These are phyloP conservation scores for Russula ochroleuca DNA, from an alignment of 768 basidiomycete species.

Conservation along the genomic window DNA sequence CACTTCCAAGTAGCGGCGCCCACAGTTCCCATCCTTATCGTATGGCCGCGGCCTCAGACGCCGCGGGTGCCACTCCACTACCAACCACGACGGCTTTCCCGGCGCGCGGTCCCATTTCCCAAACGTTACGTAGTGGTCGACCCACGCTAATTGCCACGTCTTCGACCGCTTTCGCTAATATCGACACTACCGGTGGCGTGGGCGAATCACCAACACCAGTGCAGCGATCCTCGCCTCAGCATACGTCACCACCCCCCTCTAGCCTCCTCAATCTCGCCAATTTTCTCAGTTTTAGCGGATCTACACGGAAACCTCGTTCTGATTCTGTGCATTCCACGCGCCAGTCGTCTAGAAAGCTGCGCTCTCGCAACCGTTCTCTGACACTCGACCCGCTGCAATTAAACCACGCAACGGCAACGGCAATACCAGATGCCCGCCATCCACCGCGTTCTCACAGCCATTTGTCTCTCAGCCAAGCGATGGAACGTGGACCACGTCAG, in stretches of 20 bases:
- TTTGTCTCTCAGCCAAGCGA: conserved; percentile 26
- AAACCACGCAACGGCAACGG: conserved; percentile 21
- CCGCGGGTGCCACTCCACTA: not conserved
- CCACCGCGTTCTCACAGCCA: conserved; percentile 5
- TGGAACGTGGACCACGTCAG: conserved; percentile 31
- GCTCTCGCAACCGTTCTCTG: not conserved
- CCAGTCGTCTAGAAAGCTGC: conserved; percentile 2
- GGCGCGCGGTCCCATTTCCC: conserved; percentile 14
- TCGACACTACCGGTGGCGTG: conserved; percentile 53
- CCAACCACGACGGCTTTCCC: not conserved
- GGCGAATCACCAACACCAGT: conserved; percentile 55
- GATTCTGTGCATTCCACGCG: not conserved
- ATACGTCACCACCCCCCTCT: conserved; percentile 24
- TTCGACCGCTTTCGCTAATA: conserved; percentile 42
- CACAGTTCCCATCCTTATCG: conserved; percentile 22
- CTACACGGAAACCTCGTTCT: conserved; percentile 16
- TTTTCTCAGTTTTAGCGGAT: conserved; percentile 46
- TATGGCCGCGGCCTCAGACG: not conserved
- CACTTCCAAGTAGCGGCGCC: conserved; percentile 25
- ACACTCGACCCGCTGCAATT: conserved; percentile 27
- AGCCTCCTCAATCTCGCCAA: conserved; percentile 51
- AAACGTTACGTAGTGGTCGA: conserved; percentile 34
- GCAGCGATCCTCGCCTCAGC: conserved; percentile 33
- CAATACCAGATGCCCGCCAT: not conserved
- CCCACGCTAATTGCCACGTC: conserved; percentile 30